Base-by-base conservation (phyloP, 2,329 filamentous ascomycete species). In the Neoarthrinium moseri region DNA sequence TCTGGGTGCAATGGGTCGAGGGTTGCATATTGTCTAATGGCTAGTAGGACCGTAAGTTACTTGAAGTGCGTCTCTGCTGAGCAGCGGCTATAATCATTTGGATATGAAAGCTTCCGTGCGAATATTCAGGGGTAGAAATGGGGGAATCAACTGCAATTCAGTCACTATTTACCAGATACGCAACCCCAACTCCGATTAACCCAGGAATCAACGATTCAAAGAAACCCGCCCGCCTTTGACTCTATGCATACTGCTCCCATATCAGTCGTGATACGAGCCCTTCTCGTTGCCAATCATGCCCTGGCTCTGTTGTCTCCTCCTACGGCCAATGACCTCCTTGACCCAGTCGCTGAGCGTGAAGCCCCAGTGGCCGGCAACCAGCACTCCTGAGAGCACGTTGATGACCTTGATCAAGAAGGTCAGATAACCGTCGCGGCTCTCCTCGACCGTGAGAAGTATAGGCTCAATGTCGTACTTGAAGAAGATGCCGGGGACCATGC, bases 391-490 rank as follows among this genome's bases (percentile, higher is more conserved):
- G 10, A 96, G 77, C 15, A 97, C 87, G 67, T 99, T 99, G 54
- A 97, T 85, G 41, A 96, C 70, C 63, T 92, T 84, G 54, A 97
- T 78, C 35, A 91, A 50, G 56, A 99, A 81, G 20, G 79, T 75
- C 53, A 96, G 69, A 48, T 96, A 74, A 34, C 87, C 78, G 47
- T 86, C 84, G 61, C 91, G 83, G 60, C 84, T 83, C 71, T 97
- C 92, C 51, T 86, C 86, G 33, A 99, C 86, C 22, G 87, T 85
- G 43, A 99, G 75, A 65, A 94, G 73, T 58, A 99, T 91, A 2
- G 94, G 94, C 74, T 99, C 94, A 57, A 99, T 96, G 65, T 97
- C 92, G 71, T 95, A 99, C 73, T 97, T 99, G 79, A 99, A 89
- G 65, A 97, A 99, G 51, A 99, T 83, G 24, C 94, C 94, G 0